A percentile compares a stretch with the other conserved stretches of the same genome.
Conservation (phyloP, 805 yeast genomes). For the Lipomyces orientalis region DNA sequence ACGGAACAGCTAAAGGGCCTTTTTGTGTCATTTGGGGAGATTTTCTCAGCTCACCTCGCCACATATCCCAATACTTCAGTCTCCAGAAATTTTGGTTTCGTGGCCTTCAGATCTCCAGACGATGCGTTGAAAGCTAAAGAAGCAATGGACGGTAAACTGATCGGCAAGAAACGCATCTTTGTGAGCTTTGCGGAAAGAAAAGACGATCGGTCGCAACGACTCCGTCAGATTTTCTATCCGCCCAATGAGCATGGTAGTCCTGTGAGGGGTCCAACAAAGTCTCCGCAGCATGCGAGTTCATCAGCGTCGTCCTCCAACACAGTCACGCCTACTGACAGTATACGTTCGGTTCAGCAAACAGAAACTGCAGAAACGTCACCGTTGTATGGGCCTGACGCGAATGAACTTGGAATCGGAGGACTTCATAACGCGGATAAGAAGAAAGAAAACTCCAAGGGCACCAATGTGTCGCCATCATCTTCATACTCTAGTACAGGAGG, state of each 20-base stretch:
- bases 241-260: not conserved
- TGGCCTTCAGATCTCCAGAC: constrained; percentile 25
- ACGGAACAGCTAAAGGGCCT: constrained; percentile 19
- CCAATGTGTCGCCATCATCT: not conserved
- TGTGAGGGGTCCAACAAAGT: not conserved
- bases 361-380: not conserved
- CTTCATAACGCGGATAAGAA: not conserved
- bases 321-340: not conserved
- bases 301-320: not conserved
- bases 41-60: constrained; percentile 22
- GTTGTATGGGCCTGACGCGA: not conserved
- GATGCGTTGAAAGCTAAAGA: constrained; percentile 25
- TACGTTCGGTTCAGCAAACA: not conserved
- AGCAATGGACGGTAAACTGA: constrained; percentile 23
- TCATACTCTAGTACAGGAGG: constrained; percentile 1
- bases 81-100: constrained; percentile 34
- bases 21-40: constrained; percentile 27
- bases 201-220: constrained; percentile 4
- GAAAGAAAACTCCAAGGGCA: constrained; percentile 1
- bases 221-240: not conserved
- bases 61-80: constrained; percentile 11
- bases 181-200: constrained; percentile 32
- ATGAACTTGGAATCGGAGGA: not conserved
- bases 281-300: not conserved
- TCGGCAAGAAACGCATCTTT: constrained; percentile 25